Evolutionary conservation across 2,329 filamentous ascomycete species (phyloP).

Genomic region (Colletotrichum theobromicola): DNA sequence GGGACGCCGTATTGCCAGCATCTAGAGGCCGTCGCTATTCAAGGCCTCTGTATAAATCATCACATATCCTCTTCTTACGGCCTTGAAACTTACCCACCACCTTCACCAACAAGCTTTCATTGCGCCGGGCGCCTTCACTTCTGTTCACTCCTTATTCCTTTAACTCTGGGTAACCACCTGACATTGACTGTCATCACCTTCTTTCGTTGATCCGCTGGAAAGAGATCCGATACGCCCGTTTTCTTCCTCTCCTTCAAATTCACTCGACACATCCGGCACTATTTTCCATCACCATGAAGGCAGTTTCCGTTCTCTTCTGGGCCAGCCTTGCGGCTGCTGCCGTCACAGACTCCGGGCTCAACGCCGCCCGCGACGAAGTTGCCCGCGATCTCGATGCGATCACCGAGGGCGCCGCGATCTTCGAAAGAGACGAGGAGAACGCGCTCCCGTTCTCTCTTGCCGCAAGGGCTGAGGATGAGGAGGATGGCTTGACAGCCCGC

Average conservation of each 20-base stretch:
- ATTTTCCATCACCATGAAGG: not conserved
- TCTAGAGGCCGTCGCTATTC: not conserved
- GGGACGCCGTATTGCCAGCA: not conserved
- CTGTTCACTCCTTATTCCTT: not conserved
- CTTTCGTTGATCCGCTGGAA: not conserved
- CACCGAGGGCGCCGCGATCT: not conserved
- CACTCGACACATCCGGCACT: not conserved
- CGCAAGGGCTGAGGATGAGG: not conserved
- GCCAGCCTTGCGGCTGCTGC: constrained; percentile 6
- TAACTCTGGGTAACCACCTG: not conserved
- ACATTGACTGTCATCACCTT: not conserved
- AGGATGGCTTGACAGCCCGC: not conserved
- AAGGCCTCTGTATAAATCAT: not conserved
- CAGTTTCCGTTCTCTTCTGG: constrained; percentile 1
- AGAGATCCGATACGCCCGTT: not conserved
- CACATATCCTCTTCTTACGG: not conserved
- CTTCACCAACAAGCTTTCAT: not conserved
- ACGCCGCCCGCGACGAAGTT: not conserved
- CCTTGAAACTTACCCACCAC: not conserved
- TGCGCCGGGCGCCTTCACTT: not conserved
- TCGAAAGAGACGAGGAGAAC: constrained; percentile 5
- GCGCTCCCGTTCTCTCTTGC: not conserved
- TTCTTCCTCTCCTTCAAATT: not conserved
- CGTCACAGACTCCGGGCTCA: not conserved
- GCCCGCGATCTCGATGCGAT: not conserved